Conservation (phyloP, 345 rosid genomes). For the Citrus hindsii region DNA sequence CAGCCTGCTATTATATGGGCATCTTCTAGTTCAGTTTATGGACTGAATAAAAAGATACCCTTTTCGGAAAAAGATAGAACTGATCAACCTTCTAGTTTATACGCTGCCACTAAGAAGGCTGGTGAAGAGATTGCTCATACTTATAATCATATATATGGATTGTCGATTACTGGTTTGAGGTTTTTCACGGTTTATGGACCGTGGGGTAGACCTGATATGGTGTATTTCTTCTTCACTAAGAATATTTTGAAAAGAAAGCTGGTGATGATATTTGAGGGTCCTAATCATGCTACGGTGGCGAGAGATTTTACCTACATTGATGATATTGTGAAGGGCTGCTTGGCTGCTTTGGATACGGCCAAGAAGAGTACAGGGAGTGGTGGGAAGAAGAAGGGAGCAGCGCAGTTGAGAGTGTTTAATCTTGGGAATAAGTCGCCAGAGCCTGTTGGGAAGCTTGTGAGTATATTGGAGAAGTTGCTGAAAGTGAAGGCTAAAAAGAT, state of each 20-base stretch:
- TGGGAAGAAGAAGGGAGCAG: slow-evolving; percentile 26
- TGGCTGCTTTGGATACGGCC: slow-evolving; percentile 33
- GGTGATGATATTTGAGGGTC: slow-evolving; percentile 37
- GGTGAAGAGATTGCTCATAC: slow-evolving; percentile 57
- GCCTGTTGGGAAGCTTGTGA: slow-evolving; percentile 27
- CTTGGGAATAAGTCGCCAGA: slow-evolving; percentile 30
- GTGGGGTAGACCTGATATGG: slow-evolving; percentile 57
- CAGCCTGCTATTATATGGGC: slow-evolving; percentile 59
- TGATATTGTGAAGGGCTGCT: slow-evolving; percentile 33
- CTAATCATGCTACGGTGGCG: slow-evolving; percentile 33
- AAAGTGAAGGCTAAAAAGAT: slow-evolving; percentile 32
- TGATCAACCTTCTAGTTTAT: slow-evolving; percentile 46
- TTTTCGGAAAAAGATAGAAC: slow-evolving; percentile 53
- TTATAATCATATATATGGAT: slow-evolving; percentile 48
- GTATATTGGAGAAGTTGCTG: slow-evolving; percentile 32
- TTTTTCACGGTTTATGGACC: slow-evolving; percentile 56
- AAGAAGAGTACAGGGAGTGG: slow-evolving; percentile 31
- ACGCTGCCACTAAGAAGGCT: slow-evolving; percentile 58
- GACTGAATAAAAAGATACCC: slow-evolving; percentile 45
- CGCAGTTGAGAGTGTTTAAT: slow-evolving; percentile 27
- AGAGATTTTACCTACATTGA: slow-evolving; percentile 50
- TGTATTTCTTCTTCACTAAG: slow-evolving; percentile 50
- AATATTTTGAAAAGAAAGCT: slow-evolving; percentile 46
- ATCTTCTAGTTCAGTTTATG: slow-evolving; percentile 57
- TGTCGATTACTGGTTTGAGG: slow-evolving; percentile 45